Evolutionary conservation across 805 yeast species (phyloP).

Genomic region (Saccharomycopsis vini): DNA sequence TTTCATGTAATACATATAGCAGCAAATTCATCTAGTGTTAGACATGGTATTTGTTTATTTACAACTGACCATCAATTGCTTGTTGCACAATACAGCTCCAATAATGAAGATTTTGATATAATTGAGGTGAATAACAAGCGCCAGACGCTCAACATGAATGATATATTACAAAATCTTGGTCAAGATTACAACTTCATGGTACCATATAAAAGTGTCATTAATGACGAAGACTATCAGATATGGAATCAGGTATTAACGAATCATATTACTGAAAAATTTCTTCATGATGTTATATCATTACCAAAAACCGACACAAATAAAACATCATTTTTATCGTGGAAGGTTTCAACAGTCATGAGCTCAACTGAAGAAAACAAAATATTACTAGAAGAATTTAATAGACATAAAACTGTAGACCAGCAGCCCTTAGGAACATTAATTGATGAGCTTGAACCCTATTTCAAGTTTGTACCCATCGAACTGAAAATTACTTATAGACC

Average conservation of each 20-base stretch:
- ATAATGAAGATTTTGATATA: neutral
- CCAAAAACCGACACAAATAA: neutral
- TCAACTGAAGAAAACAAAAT: conserved; percentile 4
- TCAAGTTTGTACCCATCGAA: conserved; percentile 27
- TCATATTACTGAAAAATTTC: neutral
- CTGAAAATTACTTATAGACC: conserved; percentile 31
- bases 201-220: neutral
- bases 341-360: conserved; percentile 1
- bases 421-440: neutral
- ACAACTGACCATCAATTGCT: neutral
- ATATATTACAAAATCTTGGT: neutral
- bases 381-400: neutral
- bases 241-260: neutral
- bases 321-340: neutral
- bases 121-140: neutral
- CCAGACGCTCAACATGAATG: neutral
- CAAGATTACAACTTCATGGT: conserved; percentile 1
- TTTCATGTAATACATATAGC: conserved; percentile 47
- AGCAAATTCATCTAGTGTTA: neutral
- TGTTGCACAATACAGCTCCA: neutral
- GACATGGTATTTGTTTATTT: conserved; percentile 5
- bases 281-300: neutral
- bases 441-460: neutral
- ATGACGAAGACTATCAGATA: neutral
- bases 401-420: neutral